Evolutionary conservation across 768 basidiomycete genomes (phyloP), one percentile per base, ranked within the genome.

Genomic region (Tephrocybe sp.): DNA sequence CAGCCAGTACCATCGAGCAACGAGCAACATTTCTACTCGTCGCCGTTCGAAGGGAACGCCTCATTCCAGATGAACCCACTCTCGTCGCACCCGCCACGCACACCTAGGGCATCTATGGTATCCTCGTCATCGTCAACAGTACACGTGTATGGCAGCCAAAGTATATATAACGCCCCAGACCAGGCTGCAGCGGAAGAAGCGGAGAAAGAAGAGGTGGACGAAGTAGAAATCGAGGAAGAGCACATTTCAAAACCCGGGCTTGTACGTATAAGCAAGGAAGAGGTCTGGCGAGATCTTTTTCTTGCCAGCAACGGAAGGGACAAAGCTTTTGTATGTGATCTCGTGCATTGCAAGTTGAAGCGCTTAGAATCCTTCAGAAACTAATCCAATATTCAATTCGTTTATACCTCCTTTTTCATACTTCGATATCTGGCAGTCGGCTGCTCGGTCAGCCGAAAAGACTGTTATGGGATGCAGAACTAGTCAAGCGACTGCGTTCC

Each of bases 21-120:
- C 43, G 74, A 78, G 41, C 65, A 70, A 48, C 71, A 70, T 39
- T 84, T 75, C 63, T 87, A 84, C 59, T 71, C 82, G 8, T 69
- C 83, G 9, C 65, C 73, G 24, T 89, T 83, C 58, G 86, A 87
- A 55, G 64, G 75, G 49, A 73, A 67, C 43, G 75, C 73, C 16
- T 78, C 84, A 26, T 90, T 92, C 59, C 87, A 87, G 55, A 87
- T 91, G 79, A 91, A 91, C 60, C 89, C 89, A 8, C 79, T 84
- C 43, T 88, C 88, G 12, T 74, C 80, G 4, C 89, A 89, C 62
- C 89, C 89, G 1, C 89, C 89, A 16, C 79, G 89, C 22, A 88
- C 87, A 34, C 87, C 87, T 2, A 77, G 82, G 53, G 76, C 78
- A 9, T 86, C 83, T 1, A 59, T 79, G 22, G 64, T 69, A 25